phyloP scores from a whole-genome alignment of 2,329 filamentous ascomycete genomes.

The Aspergillus sp. region DNA sequence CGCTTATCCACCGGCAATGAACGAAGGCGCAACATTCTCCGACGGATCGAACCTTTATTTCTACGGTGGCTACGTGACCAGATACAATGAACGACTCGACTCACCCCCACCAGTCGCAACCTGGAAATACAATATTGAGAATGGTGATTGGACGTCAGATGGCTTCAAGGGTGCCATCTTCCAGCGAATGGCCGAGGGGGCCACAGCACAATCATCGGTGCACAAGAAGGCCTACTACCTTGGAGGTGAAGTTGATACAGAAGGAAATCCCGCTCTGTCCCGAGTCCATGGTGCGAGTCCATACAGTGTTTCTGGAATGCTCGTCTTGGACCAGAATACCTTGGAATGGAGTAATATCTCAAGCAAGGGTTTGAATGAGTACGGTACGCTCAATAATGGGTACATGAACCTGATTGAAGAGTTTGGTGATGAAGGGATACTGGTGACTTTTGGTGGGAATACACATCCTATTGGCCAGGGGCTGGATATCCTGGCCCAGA shows the following conservation, averaged over 20 bases:
- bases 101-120: slow-evolving; percentile 3
- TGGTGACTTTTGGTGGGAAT: slow-evolving; percentile 6
- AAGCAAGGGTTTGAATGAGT: slow-evolving; percentile 2
- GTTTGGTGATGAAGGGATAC: slow-evolving; percentile 2
- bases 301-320: slow-evolving; percentile 2
- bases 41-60: slow-evolving; percentile 4
- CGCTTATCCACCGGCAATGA: background rate
- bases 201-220: background rate
- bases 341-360: slow-evolving; percentile 4
- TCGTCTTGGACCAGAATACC: slow-evolving; percentile 1
- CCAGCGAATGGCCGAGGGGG: slow-evolving; percentile 2
- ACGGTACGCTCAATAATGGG: slow-evolving; percentile 3
- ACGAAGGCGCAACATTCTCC: slow-evolving; percentile 4
- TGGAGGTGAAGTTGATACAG: slow-evolving; percentile 1
- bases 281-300: slow-evolving; percentile 1
- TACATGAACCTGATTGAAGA: slow-evolving; percentile 5
- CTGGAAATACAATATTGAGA: slow-evolving; percentile 3
- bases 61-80: slow-evolving; percentile 5
- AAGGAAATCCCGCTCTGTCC: slow-evolving; percentile 3
- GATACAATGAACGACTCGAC: background rate
- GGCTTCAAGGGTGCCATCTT: slow-evolving; percentile 2
- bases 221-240: slow-evolving; percentile 6
- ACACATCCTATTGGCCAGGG: slow-evolving; percentile 4
- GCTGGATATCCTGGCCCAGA: slow-evolving; percentile 1
- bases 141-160: background rate